Evolutionary conservation across 345 rosid genomes (phyloP), one percentile per base, ranked within the genome.

Genomic region (Laguncularia racemosa): DNA sequence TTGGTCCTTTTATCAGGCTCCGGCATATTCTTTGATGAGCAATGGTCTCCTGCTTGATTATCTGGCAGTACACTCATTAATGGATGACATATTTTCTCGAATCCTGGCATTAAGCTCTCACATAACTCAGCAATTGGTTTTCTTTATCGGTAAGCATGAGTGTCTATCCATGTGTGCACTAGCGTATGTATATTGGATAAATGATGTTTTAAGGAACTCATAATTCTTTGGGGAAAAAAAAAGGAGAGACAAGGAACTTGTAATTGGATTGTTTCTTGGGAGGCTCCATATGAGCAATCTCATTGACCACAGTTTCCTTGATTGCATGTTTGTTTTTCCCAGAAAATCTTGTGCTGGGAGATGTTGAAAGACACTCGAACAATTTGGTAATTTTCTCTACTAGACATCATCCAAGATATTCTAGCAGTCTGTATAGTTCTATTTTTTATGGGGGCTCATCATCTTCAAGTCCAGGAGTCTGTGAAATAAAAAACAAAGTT

Each of bases 321-420:
- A 12, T 21, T 49, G 47, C 12, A 14, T 59, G 45, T 15, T 4
- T 38, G 14, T 60, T 49, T 50, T 56, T 56, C 45, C 72, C 79
- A 80, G 92, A 78, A 60, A 68, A 76, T 83, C 81, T 80, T 49
- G 70, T 73, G 15, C 66, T 63, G 60, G 67, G 61, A 50, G 92
- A 80, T 69, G 61, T 76, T 51, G 28, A 59, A 60, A 67, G 62
- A 65, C 50, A 52, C 62, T 58, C 61, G 1, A 76, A 73, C 47
- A 77, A 63, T 62, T 67, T 57, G 45, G 67, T 46, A 16, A 46
- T 33, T 55, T 12, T 51, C 60, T 55, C 67, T 62, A 55, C 59
- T 18, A 68, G 47, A 58, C 64, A 48, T 20, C 56, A 61, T 53
- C 67, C 73, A 44, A 71, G 70, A 65, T 67, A 67, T 67, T 64